Evolutionary conservation across 2,329 filamentous ascomycete species (phyloP).

Genomic region (Aspergillus tanneri): DNA sequence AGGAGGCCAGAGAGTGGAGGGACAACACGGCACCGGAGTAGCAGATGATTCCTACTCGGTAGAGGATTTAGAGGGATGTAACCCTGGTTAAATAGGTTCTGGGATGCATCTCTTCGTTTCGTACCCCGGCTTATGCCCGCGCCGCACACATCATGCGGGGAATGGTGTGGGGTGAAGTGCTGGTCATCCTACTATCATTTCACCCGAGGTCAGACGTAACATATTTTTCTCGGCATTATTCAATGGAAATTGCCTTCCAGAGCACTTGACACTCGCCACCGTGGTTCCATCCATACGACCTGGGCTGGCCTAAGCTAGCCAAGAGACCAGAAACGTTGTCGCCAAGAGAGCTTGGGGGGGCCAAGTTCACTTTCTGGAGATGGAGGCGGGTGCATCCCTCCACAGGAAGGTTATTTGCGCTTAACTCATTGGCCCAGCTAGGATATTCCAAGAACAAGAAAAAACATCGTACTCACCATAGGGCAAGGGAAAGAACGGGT

Average conservation of each 20-base stretch:
- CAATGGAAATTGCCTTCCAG: background rate
- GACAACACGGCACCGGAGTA: background rate
- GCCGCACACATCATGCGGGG: background rate
- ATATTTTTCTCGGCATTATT: background rate
- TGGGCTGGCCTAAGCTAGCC: background rate
- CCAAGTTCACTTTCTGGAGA: background rate
- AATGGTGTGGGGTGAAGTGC: background rate
- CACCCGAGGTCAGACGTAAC: background rate
- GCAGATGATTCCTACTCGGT: background rate
- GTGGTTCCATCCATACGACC: background rate
- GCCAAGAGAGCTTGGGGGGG: conserved; percentile 8
- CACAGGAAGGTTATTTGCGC: conserved; percentile 5
- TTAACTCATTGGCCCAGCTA: conserved; percentile 1
- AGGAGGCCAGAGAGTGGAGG: background rate
- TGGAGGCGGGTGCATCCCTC: background rate
- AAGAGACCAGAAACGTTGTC: background rate
- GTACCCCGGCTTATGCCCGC: too few relatives aligned
- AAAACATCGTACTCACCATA: background rate
- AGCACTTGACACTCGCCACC: background rate
- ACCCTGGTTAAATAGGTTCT: background rate
- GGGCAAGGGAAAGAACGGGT: background rate
- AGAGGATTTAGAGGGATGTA: background rate
- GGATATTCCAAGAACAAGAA: background rate
- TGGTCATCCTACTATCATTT: background rate
- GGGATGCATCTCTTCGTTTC: too few relatives aligned